Evolutionary conservation across 2,329 filamentous ascomycete species (phyloP).

Genomic region (Diaporthe caulivora): DNA sequence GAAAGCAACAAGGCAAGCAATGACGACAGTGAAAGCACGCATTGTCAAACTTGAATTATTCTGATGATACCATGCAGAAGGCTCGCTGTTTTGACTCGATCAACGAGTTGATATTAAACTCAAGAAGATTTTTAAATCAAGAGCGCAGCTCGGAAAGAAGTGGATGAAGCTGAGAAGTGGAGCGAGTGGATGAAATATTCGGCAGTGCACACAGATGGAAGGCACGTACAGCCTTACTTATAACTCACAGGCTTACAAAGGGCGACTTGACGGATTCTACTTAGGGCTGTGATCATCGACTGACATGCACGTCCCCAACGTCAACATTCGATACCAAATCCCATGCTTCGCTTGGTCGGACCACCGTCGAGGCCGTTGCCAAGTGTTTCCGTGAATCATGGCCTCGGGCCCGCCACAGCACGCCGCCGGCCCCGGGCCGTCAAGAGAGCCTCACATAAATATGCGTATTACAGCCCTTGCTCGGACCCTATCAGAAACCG

Average conservation of each 20-base stretch:
- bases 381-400: conserved; percentile 8
- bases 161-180: background rate
- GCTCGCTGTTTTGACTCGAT: background rate
- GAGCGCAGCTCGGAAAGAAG: background rate
- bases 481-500: background rate
- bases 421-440: background rate
- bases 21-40: conserved; percentile 4
- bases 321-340: background rate
- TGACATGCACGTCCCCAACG: background rate
- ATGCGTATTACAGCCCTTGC: background rate
- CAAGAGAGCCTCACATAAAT: background rate
- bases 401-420: background rate
- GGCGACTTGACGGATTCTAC: background rate
- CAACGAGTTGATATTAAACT: background rate
- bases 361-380: background rate
- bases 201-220: background rate
- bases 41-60: background rate
- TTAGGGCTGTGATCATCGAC: background rate
- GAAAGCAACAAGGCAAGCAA: conserved; percentile 10
- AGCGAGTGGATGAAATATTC: background rate
- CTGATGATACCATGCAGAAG: background rate
- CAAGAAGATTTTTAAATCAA: too few species aligned
- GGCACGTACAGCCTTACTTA: conserved; percentile 2
- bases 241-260: background rate
- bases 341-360: background rate